Base-by-base conservation (phyloP, 768 basidiomycete species). In the Cystofilobasidium ferigula region DNA sequence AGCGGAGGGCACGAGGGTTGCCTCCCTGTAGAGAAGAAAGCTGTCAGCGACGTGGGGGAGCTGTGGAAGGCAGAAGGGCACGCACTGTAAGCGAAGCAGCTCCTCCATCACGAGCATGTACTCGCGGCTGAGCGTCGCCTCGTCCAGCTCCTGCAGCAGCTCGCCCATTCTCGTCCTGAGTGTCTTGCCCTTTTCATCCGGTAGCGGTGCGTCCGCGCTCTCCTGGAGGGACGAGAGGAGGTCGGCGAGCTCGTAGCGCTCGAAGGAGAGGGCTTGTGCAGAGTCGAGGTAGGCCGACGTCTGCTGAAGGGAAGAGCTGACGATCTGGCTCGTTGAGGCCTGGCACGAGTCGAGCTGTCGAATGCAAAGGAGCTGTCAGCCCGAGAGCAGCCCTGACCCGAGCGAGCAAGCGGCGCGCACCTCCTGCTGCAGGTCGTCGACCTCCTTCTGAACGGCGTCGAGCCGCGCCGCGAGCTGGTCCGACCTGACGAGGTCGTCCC, bases 231-330 rank as follows among this genome's bases (percentile, higher is more conserved):
- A 35, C 10, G 65, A 12, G 6, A 67, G 34, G 26, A 67, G 65
- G 51, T 67, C 65, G 8, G 58, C 26, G 30, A 67, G 65, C 53
- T 67, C 65, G 26, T 67, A 42, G 26, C 65, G 59, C 1, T 45
- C 60, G 34, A 67, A 59, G 13, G 65, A 61, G 22, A 67, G 53
- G 34, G 38, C 48, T 30, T 57, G 65, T 30, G 65, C 65, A 7
- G 59, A 34, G 16, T 59, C 35, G 12, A 67, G 59, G 24, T 47
- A 30, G 26, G 60, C 24, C 16, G 59, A 28, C 26, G 65, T 67
- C n/a, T 43, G 65, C 4, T 20, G 1, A 20, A 64, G 57, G 6
- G 63, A 57, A 0, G 42, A 28, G 45, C 28, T 18, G 34, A 64
- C 56, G 22, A 43, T 32, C 51, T 32, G 42, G 63, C 28, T 24